Conservation (phyloP, 805 yeast genomes). For the Clavispora phyllophila region DNA sequence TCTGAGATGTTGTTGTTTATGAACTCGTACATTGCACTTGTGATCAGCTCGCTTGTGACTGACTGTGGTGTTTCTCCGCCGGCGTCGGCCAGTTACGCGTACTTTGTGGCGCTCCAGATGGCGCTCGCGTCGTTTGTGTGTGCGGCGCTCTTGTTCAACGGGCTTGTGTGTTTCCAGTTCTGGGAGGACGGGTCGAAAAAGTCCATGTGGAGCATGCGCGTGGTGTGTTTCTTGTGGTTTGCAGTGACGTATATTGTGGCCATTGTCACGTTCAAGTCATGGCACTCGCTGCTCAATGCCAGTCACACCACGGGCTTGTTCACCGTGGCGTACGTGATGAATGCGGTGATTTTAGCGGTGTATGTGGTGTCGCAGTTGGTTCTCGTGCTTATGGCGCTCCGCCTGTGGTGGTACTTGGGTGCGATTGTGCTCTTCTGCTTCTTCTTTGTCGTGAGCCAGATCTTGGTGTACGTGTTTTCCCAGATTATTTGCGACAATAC, state of each 20-base stretch:
- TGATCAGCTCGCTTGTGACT: conserved; percentile 65
- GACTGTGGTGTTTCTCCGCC: conserved; percentile 94
- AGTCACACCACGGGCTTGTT: conserved; percentile 64
- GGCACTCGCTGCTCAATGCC: conserved; percentile 49
- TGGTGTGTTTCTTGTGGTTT: conserved; percentile 53
- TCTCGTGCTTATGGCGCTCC: conserved; percentile 61
- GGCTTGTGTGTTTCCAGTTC: conserved; percentile 77
- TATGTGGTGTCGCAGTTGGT: conserved; percentile 67
- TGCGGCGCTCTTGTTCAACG: conserved; percentile 63
- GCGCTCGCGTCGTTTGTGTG: conserved; percentile 73
- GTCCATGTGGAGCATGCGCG: conserved; percentile 55
- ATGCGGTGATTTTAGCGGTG: conserved; percentile 57
- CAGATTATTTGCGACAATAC: conserved; percentile 59
- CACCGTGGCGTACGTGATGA: conserved; percentile 63
- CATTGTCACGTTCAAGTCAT: conserved; percentile 62
- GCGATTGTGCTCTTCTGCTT: conserved; percentile 66
- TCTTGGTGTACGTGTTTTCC: conserved; percentile 67
- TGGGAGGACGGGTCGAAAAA: conserved; percentile 89
- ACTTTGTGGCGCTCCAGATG: conserved; percentile 76
- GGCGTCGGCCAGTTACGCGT: conserved; percentile 66
- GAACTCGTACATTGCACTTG: conserved; percentile 52
- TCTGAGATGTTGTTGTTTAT: conserved; percentile 76
- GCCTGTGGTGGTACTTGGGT: conserved; percentile 85
- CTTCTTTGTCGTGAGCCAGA: conserved; percentile 79
- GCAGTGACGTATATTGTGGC: conserved; percentile 61